Evolutionary conservation across 345 rosid genomes (phyloP).

Genomic region (Cardiospermum halicacabum): DNA sequence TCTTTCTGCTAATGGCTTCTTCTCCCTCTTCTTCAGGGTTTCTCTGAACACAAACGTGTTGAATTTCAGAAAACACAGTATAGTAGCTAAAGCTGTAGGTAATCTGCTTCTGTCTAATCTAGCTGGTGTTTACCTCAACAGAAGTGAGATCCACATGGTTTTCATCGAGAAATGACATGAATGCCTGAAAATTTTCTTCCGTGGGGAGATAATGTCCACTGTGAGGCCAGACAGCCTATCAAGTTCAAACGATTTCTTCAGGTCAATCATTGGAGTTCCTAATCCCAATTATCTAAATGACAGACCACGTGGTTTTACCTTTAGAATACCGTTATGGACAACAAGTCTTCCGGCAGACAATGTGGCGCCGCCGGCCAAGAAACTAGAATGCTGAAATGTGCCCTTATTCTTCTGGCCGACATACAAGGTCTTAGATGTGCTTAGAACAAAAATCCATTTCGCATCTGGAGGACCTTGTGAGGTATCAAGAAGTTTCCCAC

Average conservation of each 20-base stretch:
- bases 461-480: slow-evolving; percentile 48
- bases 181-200: slow-evolving; percentile 80
- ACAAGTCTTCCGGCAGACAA: slow-evolving; percentile 82
- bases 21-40: slow-evolving; percentile 59
- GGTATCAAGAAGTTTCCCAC: slow-evolving; percentile 55
- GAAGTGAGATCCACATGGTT: slow-evolving; percentile 59
- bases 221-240: slow-evolving; percentile 90
- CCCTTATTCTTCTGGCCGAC: slow-evolving; percentile 74
- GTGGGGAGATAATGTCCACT: slow-evolving; percentile 97
- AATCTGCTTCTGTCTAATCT: slow-evolving; percentile 10
- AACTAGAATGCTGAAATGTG: slow-evolving; percentile 88
- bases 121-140: slow-evolving; percentile 41
- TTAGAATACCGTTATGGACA: slow-evolving; percentile 53
- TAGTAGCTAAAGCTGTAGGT: too few relatives aligned
- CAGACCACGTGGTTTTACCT: too few relatives aligned
- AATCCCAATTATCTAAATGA: too few relatives aligned
- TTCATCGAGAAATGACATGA: slow-evolving; percentile 63
- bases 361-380: slow-evolving; percentile 90
- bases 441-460: slow-evolving; percentile 91
- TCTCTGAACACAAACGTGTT: slow-evolving; percentile 50
- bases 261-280: too few relatives aligned
- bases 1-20: slow-evolving; percentile 23
- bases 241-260: slow-evolving; percentile 11
- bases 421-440: slow-evolving; percentile 62
- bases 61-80: too few relatives aligned